Base-by-base conservation (phyloP, 768 basidiomycete species). In the Xanthoconium purpureum region DNA sequence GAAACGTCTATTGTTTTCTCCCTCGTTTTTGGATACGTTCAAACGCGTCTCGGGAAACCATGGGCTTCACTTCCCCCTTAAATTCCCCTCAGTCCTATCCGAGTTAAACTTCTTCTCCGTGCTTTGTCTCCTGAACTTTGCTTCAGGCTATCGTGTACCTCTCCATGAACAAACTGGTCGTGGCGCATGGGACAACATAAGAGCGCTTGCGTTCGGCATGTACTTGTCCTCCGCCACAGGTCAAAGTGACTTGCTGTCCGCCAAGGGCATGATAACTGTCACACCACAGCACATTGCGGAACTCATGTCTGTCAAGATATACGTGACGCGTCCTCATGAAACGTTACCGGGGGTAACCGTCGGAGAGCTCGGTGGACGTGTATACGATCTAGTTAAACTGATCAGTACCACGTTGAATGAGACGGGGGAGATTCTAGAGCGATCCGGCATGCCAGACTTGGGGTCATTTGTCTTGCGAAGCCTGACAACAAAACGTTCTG, bases 71-170 rank as follows among this genome's bases (percentile, higher is more conserved):
- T 76, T 95, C 55, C 93, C 93, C 3, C 80, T 96, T 49, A 85
- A 86, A 3, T 96, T 94, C 63, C 76, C 88, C 37, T 87, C 88
- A 0, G 71, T 78, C 18, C 72, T 83, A 6, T 82, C 87, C 42
- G 93, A 96, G 72, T 76, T 96, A 56, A 94, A 93, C 69, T 75
- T 94, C 30, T 74, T 94, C n/a, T 84, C 86, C 44, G 71, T 90
- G 9, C 81, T 94, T 40, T 84, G 86, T 3, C 77, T 94, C 15
- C 78, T 96, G 35, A 94, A 94, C 69, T 91, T 94, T 68, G 89
- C 81, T 6, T 90, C 89, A 1, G 89, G 89, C 36, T 94, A 89
- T 70, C 87, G 90, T 28, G 75, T 78, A 6, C 83, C 87, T 6
- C 78, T 95, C 38, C 91, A 90, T 69, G 71, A 73, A 14, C 82